Percentiles rank a stretch among this genome's conserved stretches.
Evolutionary conservation across 2,329 filamentous ascomycete species (phyloP).

Genomic region (Fusarium oxysporum): DNA sequence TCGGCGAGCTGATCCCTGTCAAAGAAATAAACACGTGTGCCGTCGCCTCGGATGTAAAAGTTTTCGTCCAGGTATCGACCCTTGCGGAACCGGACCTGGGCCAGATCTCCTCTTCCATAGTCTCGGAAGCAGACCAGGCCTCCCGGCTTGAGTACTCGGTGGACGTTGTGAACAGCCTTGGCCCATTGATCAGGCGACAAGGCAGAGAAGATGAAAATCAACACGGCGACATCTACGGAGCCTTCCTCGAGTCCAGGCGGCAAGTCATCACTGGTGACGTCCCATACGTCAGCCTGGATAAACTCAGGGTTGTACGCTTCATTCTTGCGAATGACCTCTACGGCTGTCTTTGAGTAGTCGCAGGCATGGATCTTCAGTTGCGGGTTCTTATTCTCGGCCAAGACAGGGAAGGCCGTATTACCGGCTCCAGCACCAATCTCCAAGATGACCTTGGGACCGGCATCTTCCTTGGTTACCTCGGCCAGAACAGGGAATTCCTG

Average conservation of each 20-base stretch:
- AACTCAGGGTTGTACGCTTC: constrained; percentile 77
- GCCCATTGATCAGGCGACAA: constrained; percentile 87
- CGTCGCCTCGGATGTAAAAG: constrained; percentile 96
- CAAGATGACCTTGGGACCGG: constrained; percentile 77
- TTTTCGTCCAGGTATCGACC: constrained; percentile 94
- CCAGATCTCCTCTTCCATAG: constrained; percentile 94
- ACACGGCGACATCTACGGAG: constrained; percentile 90
- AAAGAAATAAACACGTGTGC: constrained; percentile 97
- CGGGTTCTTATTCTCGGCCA: constrained; percentile 85
- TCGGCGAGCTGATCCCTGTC: constrained; percentile 82
- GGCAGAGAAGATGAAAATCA: constrained; percentile 98
- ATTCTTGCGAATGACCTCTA: constrained; percentile 89
- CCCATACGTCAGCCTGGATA: constrained; percentile 95
- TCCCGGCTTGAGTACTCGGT: constrained; percentile 86
- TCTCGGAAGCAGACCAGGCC: constrained; percentile 96
- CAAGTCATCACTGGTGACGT: constrained; percentile 78
- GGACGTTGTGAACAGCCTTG: constrained; percentile 83
- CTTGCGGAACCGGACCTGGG: constrained; percentile 97
- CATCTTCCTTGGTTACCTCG: constrained; percentile 76
- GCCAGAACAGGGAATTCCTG: constrained; percentile 95
- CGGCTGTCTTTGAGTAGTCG: constrained; percentile 95
- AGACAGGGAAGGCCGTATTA: constrained; percentile 93
- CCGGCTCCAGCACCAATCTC: constrained; percentile 96
- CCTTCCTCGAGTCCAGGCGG: constrained; percentile 81
- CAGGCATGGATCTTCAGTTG: constrained; percentile 89